Base-by-base conservation (phyloP, 2,329 filamentous ascomycete species). In the Beauveria australis region DNA sequence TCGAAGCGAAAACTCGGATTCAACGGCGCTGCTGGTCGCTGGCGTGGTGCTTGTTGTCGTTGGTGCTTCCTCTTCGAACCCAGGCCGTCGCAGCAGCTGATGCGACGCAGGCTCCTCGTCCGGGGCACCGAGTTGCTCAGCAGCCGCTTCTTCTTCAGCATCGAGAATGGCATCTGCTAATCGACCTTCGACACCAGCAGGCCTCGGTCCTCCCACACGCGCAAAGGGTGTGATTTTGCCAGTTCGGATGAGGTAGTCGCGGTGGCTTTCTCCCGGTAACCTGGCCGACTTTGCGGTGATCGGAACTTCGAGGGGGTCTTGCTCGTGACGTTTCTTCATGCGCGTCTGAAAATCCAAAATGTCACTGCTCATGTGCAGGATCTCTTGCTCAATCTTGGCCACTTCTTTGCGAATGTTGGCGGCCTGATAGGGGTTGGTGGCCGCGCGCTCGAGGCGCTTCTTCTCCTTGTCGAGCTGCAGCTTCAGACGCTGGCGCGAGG, bases 171-270 rank as follows among this genome's bases (percentile, higher is more conserved):
- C 88, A 68, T 92, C 87, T 12, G 89, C 88, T 18, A 96, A 78
- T 62, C 87, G 87, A 2, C 88, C 88, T 49, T 87, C 80, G 3
- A 86, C 79, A 3, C 82, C 84, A 30, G 83, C 78, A 3, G 79
- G 79, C 1, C 86, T 76, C n/a, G 83, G 80, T 16, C 84, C 81
- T 28, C 85, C 85, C 67, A 96, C 83, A 64, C 88, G 89, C 8
- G 92, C 89, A 69, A 99, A 99, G 0, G 94, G 94, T 0, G 94
- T 99, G 66, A 99, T 97, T 75, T 97, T 97, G 63, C 94, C 94
- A 0, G 93, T 99, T 30, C 94, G 86, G 53, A 99, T 94, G 52
- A 99, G 82, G 71, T 89, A 99, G 52, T 96, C 92, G 55, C 92
- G 85, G 63, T 91, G 86, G 26, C 84, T 91, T 76, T 97, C 94